Conservation (phyloP, 768 basidiomycete species). For the Lactarius hatsudake region DNA sequence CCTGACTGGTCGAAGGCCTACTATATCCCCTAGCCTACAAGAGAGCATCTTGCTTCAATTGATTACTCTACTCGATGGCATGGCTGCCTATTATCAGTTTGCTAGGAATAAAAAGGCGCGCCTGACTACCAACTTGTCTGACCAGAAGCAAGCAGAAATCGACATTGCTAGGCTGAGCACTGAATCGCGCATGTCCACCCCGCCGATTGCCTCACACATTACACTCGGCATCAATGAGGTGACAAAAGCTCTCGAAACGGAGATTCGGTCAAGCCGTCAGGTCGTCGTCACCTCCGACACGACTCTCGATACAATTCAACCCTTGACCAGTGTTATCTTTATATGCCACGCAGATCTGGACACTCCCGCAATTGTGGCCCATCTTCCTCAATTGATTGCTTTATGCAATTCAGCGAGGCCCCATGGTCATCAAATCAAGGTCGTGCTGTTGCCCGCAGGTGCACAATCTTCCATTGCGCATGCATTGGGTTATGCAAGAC, state of each 20-base stretch:
- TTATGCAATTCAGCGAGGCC: slow-evolving; percentile 57
- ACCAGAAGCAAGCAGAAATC: not conserved
- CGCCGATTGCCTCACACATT: slow-evolving; percentile 47
- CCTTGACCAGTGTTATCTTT: slow-evolving; percentile 44
- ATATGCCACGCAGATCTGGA: slow-evolving; percentile 76
- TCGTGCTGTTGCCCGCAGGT: slow-evolving; percentile 64
- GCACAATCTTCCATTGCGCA: slow-evolving; percentile 61
- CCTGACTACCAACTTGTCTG: not conserved
- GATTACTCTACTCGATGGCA: slow-evolving; percentile 48
- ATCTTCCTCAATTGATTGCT: slow-evolving; percentile 75
- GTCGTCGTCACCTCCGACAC: slow-evolving; percentile 1
- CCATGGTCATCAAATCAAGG: slow-evolving; percentile 39
- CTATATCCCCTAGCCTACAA: slow-evolving; percentile 59
- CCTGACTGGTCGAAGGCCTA: slow-evolving; percentile 48
- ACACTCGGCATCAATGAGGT: slow-evolving; percentile 77
- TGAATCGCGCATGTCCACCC: slow-evolving; percentile 29
- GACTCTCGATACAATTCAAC: not conserved
- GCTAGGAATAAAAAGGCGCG: slow-evolving; percentile 20
- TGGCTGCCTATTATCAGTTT: slow-evolving; percentile 42
- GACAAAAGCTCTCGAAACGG: slow-evolving; percentile 66
- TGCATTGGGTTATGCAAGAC: slow-evolving; percentile 55
- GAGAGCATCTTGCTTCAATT: slow-evolving; percentile 54
- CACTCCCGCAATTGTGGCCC: slow-evolving; percentile 66
- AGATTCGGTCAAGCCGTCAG: slow-evolving; percentile 37
- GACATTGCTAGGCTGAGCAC: not conserved